phyloP scores from a whole-genome alignment of 108 stramenopile species.

The Conticribra weissflogii region DNA sequence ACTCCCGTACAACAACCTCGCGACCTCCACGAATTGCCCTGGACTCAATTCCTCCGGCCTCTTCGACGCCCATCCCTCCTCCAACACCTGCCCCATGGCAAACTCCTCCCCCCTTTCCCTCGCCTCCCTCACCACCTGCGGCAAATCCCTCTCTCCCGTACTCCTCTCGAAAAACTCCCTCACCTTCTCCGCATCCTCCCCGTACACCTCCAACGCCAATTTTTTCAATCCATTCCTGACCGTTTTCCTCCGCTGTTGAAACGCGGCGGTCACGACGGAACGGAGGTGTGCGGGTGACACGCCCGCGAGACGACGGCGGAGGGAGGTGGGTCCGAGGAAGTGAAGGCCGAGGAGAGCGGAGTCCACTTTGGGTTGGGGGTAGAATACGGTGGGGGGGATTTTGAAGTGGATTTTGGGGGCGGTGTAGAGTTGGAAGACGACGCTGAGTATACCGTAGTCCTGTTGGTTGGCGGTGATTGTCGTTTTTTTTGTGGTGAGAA shows the following conservation, averaged over 20 bases:
- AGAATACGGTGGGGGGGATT: constrained; percentile 97
- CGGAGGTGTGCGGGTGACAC: constrained; percentile 81
- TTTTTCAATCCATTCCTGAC: constrained; percentile 89
- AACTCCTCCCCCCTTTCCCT: constrained; percentile 68
- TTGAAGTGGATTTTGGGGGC: constrained; percentile 89
- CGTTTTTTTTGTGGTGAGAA: no score
- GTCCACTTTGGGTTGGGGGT: constrained; percentile 96
- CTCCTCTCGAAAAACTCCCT: constrained; percentile 44
- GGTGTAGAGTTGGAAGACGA: constrained; percentile 95
- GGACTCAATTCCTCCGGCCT: constrained; percentile 95
- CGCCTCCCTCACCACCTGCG: constrained; percentile 48
- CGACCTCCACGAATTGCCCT: constrained; percentile 93
- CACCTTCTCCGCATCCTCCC: constrained; percentile 49
- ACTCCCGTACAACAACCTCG: constrained; percentile 73
- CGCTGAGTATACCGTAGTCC: constrained; percentile 95
- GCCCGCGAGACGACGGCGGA: constrained; percentile 73
- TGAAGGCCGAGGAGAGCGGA: constrained; percentile 92
- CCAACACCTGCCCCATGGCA: constrained; percentile 72
- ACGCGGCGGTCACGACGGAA: constrained; percentile 84
- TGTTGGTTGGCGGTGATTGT: no score
- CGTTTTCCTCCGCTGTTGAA: constrained; percentile 96
- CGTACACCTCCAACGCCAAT: constrained; percentile 55
- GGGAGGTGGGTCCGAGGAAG: constrained; percentile 71
- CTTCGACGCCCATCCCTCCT: constrained; percentile 80
- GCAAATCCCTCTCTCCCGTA: constrained; percentile 69